Conservation (phyloP, 2,329 filamentous ascomycete species). For the Sclerotiophoma versabilis region DNA sequence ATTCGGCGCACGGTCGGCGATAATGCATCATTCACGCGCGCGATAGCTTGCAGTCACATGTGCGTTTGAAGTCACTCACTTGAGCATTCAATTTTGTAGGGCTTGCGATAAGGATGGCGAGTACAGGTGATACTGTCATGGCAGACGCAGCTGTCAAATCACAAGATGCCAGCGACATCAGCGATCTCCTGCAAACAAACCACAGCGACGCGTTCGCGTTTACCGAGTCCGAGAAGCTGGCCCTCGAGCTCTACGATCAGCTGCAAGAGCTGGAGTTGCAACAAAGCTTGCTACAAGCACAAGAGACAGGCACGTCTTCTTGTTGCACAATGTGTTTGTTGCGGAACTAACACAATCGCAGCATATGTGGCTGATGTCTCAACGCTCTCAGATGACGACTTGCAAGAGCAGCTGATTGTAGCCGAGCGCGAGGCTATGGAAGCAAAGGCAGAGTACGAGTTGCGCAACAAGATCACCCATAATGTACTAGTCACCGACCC, state of each 20-base stretch:
- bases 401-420: constrained; percentile 58
- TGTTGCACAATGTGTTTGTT: background rate
- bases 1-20: constrained; percentile 35
- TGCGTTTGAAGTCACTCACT: constrained; percentile 1
- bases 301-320: constrained; percentile 37
- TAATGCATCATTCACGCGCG: constrained; percentile 27
- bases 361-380: constrained; percentile 37
- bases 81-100: background rate
- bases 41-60: constrained; percentile 22
- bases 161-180: constrained; percentile 27
- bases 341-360: constrained; percentile 28
- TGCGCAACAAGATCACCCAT: constrained; percentile 73
- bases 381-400: constrained; percentile 58
- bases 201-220: constrained; percentile 62
- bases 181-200: constrained; percentile 53
- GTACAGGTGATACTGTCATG: constrained; percentile 31
- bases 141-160: constrained; percentile 21
- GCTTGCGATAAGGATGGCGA: constrained; percentile 29
- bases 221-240: constrained; percentile 69
- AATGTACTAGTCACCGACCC: constrained; percentile 76
- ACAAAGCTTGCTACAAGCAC: constrained; percentile 67
- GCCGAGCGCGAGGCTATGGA: constrained; percentile 73
- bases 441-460: constrained; percentile 71
- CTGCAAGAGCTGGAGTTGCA: constrained; percentile 76
- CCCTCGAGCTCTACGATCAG: constrained; percentile 74